Base-by-base conservation (phyloP, 768 basidiomycete genomes). In the Chalciporus sphaerocephalus region DNA sequence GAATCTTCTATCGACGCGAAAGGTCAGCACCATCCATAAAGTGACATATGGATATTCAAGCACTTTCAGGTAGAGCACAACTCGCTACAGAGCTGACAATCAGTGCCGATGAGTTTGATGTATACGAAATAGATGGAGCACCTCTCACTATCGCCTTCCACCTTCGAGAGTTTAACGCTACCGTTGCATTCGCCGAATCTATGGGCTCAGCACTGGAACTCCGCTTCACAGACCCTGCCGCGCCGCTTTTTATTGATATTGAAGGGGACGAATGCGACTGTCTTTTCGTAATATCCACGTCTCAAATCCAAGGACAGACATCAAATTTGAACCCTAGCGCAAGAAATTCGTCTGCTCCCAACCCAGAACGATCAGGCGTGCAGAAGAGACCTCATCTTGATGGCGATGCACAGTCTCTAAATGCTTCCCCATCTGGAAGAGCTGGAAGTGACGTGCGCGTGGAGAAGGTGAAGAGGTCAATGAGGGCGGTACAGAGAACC, bases 111-210 rank as follows among this genome's bases (percentile, higher is more conserved):
- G 91, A 92, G 56, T 92, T 92, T 51, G 88, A 92, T 41, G 67
- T 74, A 6, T 92, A 91, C 57, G 78, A 87, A 37, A 69, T 91
- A 10, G 74, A 72, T 54, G 67, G 73, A 9, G 67, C 77, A 15
- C 85, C 90, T 1, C 76, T 77, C 24, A 81, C 78, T 4, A 76
- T 92, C 41, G 81, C 80, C 1, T 90, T 92, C 54, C 89, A 91
- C 65, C 66, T 92, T 22, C 80, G 85, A 28, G 90, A 92, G 67
- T 90, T 92, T 66, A 88, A 82, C 48, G 90, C 89, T 6, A 86
- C 87, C 1, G 82, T 90, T 44, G 74, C 81, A 6, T 90, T 83
- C 60, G 87, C 87, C 1, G 89, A 92, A 56, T 77, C 81, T 3
- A 79, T 81, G 67, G 69, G 77, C 10, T 68, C 81, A 28, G 59